A percentile compares a stretch with the other conserved stretches of the same genome.
Conservation (phyloP, 202 grass and related monocot species). For the Setaria italica region DNA sequence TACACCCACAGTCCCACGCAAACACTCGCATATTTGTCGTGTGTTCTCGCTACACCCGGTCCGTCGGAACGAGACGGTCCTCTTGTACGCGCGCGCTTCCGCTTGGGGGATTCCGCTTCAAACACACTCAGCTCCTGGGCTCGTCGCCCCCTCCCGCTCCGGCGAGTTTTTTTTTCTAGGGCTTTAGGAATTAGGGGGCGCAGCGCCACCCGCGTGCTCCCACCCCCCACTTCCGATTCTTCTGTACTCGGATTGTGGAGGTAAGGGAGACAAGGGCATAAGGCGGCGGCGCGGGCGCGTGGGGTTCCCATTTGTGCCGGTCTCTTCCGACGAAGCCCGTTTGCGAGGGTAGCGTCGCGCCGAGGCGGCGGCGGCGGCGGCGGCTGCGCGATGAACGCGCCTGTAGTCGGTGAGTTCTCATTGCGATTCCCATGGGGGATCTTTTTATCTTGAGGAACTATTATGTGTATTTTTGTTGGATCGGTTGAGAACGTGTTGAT, state of each 20-base stretch:
- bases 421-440: background rate
- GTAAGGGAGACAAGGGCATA: too few species aligned
- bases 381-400: slow-evolving; percentile 68
- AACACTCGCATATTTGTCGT: too few species aligned
- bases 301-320: background rate
- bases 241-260: background rate
- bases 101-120: background rate
- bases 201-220: background rate
- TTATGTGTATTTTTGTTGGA: background rate
- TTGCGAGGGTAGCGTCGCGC: background rate
- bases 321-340: background rate
- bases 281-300: background rate
- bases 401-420: slow-evolving; percentile 77
- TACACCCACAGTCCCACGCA: too few species aligned
- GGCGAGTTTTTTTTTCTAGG: slow-evolving; percentile 20
- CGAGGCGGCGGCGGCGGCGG: background rate
- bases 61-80: too few species aligned
- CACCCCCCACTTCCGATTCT: background rate
- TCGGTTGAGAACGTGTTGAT: background rate
- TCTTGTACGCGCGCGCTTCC: too few species aligned
- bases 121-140: background rate
- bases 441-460: too few species aligned
- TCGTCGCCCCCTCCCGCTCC: background rate
- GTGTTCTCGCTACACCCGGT: background rate
- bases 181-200: slow-evolving; percentile 7